Base-by-base conservation (phyloP, 2,329 filamentous ascomycete genomes). In the Apiospora phragmitis region DNA sequence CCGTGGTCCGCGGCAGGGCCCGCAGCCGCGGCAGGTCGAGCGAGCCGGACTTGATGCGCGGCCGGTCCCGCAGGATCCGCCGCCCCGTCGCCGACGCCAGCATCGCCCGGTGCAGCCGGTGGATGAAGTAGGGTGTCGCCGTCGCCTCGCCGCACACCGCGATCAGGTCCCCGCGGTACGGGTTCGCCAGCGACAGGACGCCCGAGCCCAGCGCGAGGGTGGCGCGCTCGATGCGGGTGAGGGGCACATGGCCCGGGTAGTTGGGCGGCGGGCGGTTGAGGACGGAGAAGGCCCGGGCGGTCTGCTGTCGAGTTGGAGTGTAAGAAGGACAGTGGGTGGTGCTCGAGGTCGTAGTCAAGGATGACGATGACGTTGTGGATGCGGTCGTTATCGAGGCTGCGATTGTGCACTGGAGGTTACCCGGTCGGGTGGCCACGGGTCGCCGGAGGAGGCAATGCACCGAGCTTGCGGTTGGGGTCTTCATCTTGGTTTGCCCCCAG, bases 141-240 rank as follows among this genome's bases (percentile, higher is more conserved):
- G 96, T 98, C 38, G 95, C 91, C 86, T 99, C 96, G 79, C 95
- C 95, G n/a, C 97, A 89, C 43, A 94, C 90, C 43, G 96, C 96
- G 76, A 99, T 97, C 75, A 99, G 90, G 84, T 99, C 96, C 80
- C 90, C 94, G 76, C 96, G 89, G 78, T 93, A 89, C 1, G 95
- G 95, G 77, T 98, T 90, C 4, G 94, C 76, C 68, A 92, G 84
- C 43, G 90, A 89, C 77, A 87, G 85, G 68, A 92, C 79, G 59
- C 90, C 89, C 9, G 90, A 90, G 35, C 90, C 90, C 67, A 92
- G 78, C 65, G 90, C 89, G 66, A 99, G 86, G 24, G 90, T 90
- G 71, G 90, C 87, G 70, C 93, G 91, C 83, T 98, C 96, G 70
- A 94, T 77, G 55, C 83, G 83, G 9, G 93, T 97, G 70, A 99